Conservation (phyloP, 306 rosid genomes). For the Cyclanthera cordifolia region DNA sequence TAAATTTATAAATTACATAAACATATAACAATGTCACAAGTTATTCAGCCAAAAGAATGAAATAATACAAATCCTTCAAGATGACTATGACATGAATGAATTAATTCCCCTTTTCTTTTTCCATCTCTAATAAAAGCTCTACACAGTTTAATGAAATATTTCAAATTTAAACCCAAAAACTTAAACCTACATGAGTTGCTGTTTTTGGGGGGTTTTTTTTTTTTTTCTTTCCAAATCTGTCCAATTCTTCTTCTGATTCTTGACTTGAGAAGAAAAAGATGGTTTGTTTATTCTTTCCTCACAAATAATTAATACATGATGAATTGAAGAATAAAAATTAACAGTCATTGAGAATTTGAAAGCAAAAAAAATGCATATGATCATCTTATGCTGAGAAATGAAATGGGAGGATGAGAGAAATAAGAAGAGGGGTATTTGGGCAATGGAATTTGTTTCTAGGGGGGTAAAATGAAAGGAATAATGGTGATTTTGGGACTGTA, state of each 20-base stretch:
- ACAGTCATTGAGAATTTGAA: background rate
- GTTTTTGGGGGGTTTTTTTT: too few species aligned
- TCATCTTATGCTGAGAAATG: too few species aligned
- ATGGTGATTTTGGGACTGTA: background rate
- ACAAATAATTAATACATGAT: constrained; percentile 9
- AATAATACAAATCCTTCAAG: constrained; percentile 1
- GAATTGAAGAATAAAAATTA: background rate
- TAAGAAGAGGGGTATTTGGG: background rate
- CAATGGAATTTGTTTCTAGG: background rate
- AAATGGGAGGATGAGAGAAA: too few species aligned
- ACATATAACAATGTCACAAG: background rate
- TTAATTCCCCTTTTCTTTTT: background rate
- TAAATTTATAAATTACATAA: background rate
- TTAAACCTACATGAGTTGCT: background rate
- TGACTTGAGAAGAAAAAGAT: background rate
- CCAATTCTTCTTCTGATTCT: background rate
- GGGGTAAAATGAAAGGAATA: background rate
- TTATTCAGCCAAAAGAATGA: constrained; percentile 13
- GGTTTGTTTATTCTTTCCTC: constrained; percentile 1
- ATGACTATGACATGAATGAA: constrained; percentile 3
- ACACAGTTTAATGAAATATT: background rate
- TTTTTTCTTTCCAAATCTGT: background rate
- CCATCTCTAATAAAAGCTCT: background rate
- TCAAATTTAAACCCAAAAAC: background rate
- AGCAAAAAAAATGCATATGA: constrained; percentile 2